phyloP scores from a whole-genome alignment of 1,284 basidiomycete species.

The Leccinum griseonigrum region DNA sequence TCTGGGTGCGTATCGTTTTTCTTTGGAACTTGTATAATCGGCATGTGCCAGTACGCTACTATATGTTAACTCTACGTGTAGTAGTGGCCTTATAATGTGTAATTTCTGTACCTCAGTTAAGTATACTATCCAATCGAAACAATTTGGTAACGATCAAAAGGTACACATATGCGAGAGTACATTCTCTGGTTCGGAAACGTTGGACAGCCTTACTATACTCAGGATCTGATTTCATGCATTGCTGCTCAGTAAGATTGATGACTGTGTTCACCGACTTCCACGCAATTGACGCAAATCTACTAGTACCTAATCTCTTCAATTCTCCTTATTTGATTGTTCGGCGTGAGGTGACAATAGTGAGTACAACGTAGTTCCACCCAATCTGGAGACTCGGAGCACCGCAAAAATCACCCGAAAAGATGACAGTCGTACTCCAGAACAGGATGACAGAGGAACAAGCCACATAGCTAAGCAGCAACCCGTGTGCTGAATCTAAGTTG shows the following conservation, averaged over 20 bases:
- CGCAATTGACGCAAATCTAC: constrained; percentile 34
- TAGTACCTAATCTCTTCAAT: not conserved
- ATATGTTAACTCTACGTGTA: too few species aligned
- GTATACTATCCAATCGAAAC: not conserved
- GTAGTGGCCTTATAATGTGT: too few species aligned
- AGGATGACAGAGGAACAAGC: too few species aligned
- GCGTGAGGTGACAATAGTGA: constrained; percentile 16
- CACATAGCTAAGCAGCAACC: too few species aligned
- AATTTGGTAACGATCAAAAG: constrained; percentile 26
- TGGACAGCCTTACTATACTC: constrained; percentile 28
- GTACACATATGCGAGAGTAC: constrained; percentile 27
- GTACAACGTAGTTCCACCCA: constrained; percentile 28
- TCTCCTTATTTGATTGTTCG: constrained; percentile 7
- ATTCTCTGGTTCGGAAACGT: constrained; percentile 19
- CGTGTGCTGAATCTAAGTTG: too few species aligned
- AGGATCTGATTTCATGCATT: constrained; percentile 30
- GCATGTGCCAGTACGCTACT: too few species aligned
- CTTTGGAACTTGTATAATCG: too few species aligned
- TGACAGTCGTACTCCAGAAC: constrained; percentile 8
- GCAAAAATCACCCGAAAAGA: constrained; percentile 21
- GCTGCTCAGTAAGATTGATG: constrained; percentile 28
- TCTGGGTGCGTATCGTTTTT: too few species aligned
- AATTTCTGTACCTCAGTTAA: too few species aligned
- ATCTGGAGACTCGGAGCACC: constrained; percentile 15
- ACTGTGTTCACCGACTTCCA: constrained; percentile 31